These are phyloP conservation scores for Tulasnella sp. DNA, from an alignment of 768 basidiomycete species.

Conservation along the genomic window DNA sequence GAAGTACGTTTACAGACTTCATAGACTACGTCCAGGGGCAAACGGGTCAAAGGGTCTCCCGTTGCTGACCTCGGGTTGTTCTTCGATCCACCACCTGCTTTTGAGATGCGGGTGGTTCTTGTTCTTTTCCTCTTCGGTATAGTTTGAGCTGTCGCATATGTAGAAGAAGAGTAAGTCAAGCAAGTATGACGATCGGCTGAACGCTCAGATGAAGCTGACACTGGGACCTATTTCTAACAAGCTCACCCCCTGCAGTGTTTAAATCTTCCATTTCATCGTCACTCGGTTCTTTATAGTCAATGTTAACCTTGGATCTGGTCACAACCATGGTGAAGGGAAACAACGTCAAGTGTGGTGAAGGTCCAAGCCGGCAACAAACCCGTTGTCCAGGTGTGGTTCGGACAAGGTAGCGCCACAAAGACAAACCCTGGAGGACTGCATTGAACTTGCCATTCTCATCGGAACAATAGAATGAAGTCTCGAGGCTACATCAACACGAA, in stretches of 20 bases:
- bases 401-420: too few species aligned
- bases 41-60: neutral
- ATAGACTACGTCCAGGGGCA: constrained; percentile 17
- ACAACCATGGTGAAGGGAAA: neutral
- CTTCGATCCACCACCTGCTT: neutral
- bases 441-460: too few species aligned
- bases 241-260: neutral
- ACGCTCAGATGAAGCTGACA: neutral
- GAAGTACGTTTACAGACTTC: neutral
- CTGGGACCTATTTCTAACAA: neutral
- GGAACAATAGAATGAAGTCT: too few species aligned
- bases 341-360: too few species aligned
- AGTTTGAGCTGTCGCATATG: neutral
- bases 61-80: neutral
- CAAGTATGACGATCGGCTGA: neutral
- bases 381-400: too few species aligned
- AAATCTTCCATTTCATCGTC: neutral
- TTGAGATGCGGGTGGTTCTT: neutral
- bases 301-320: neutral
- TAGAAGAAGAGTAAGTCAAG: neutral
- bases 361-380: too few species aligned
- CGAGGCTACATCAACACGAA: too few species aligned
- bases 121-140: neutral
- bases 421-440: too few species aligned
- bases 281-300: neutral